A percentile compares a stretch with the other conserved stretches of the same genome.
phyloP scores from a whole-genome alignment of 1,284 basidiomycete genomes.

The Trametes hirsuta region DNA sequence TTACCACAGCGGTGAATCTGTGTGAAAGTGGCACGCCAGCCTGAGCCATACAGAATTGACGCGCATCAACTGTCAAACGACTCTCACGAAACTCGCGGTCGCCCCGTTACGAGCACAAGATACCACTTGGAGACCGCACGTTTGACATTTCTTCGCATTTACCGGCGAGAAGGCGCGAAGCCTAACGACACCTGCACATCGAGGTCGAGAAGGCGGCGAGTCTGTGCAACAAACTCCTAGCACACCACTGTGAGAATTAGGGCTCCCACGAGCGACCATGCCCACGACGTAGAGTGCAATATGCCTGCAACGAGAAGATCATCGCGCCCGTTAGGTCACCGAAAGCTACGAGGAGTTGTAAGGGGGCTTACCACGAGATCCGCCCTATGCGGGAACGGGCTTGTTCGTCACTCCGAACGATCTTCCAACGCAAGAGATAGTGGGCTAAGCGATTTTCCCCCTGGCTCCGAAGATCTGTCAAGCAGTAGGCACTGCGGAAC shows the following conservation, averaged over 20 bases:
- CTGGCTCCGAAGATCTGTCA: too few relatives aligned
- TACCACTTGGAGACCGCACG: not conserved
- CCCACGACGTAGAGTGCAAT: not conserved
- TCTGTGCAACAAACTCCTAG: not conserved
- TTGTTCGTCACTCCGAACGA: too few relatives aligned
- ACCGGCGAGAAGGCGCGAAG: not conserved
- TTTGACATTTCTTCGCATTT: not conserved
- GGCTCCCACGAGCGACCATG: not conserved
- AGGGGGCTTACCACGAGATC: slow-evolving; percentile 3
- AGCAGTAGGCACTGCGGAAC: too few relatives aligned
- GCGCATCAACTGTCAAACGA: slow-evolving; percentile 3
- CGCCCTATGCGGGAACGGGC: not conserved
- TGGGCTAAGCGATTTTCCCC: too few relatives aligned
- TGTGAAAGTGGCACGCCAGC: not conserved
- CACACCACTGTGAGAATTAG: not conserved
- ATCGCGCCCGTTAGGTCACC: slow-evolving; percentile 1
- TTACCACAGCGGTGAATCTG: not conserved
- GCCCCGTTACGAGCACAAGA: slow-evolving; percentile 7
- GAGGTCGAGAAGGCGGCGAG: not conserved
- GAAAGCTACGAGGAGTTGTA: not conserved
- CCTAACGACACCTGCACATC: not conserved
- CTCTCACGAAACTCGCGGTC: not conserved
- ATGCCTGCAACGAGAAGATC: not conserved
- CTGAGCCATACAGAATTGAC: not conserved
- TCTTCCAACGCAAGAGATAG: too few relatives aligned